These are phyloP conservation scores for Fusarium sarcochroum DNA, from an alignment of 2,329 filamentous ascomycete genomes.

Conservation along the genomic window DNA sequence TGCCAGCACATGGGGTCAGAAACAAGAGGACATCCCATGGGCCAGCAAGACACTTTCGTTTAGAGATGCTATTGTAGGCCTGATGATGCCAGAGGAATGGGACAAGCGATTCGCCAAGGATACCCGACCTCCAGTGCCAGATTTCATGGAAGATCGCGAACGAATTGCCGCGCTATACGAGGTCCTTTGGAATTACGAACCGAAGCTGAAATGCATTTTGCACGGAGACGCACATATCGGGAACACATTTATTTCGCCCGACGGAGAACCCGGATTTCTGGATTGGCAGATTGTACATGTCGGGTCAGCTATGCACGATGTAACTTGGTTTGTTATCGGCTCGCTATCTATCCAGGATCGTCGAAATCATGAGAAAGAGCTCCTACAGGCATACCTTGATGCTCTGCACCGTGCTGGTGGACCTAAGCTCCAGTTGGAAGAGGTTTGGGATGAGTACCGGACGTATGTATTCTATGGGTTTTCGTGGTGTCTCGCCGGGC, in stretches of 20 bases:
- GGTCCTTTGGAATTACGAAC: conserved; percentile 3
- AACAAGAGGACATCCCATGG: not conserved
- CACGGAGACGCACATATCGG: conserved; percentile 23
- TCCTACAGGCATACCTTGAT: conserved; percentile 25
- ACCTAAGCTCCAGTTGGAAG: not conserved
- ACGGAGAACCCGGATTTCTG: conserved; percentile 26
- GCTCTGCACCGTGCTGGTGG: conserved; percentile 1
- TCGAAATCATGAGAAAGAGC: conserved; percentile 8
- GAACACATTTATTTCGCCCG: conserved; percentile 10
- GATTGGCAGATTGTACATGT: conserved; percentile 28
- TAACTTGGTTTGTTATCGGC: conserved; percentile 14
- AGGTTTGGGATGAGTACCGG: conserved; percentile 26
- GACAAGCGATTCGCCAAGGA: conserved; percentile 10
- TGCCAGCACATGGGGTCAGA: conserved; percentile 20
- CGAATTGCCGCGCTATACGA: not conserved
- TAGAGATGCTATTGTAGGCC: not conserved
- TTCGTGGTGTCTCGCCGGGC: conserved; percentile 20
- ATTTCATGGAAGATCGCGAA: not conserved
- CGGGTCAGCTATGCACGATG: conserved; percentile 21
- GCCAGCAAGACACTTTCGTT: not conserved
- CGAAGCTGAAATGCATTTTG: conserved; percentile 10
- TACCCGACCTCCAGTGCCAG: conserved; percentile 3
- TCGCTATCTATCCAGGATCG: conserved; percentile 14
- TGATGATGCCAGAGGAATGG: conserved; percentile 4
- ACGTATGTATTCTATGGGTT: conserved; percentile 32